phyloP scores from a whole-genome alignment of 2,329 filamentous ascomycete genomes.

The Colletotrichum cuscutae region DNA sequence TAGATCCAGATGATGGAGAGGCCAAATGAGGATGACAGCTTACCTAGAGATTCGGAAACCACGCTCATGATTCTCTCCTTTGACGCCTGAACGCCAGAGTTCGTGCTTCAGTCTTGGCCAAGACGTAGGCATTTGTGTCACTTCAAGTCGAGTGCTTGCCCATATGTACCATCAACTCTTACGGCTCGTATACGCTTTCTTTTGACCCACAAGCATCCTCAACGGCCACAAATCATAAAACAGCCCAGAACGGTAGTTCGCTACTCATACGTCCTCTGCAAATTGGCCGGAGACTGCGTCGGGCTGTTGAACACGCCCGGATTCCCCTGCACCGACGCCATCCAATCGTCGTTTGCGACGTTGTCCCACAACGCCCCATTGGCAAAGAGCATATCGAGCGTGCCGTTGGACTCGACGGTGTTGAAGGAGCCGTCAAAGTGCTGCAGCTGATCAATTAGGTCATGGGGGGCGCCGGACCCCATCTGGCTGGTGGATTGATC shows the following conservation, averaged over 20 bases:
- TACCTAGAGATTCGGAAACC: not conserved
- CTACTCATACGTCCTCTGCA: slow-evolving; percentile 23
- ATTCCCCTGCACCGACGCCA: slow-evolving; percentile 21
- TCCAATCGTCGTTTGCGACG: slow-evolving; percentile 22
- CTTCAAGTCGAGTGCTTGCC: not conserved
- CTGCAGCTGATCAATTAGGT: slow-evolving; percentile 26
- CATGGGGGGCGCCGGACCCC: slow-evolving; percentile 10
- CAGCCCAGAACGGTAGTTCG: too few relatives aligned
- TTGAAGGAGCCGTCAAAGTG: slow-evolving; percentile 30
- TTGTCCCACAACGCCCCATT: slow-evolving; percentile 27
- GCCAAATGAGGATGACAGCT: not conserved
- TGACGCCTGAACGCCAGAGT: not conserved
- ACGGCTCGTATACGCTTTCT: not conserved
- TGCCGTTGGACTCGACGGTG: slow-evolving; percentile 25
- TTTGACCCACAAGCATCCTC: not conserved
- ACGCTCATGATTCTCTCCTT: not conserved
- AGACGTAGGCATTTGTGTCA: not conserved
- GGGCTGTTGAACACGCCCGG: slow-evolving; percentile 12
- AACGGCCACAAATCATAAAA: not conserved
- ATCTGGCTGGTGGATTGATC: slow-evolving; percentile 4
- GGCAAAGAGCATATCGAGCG: slow-evolving; percentile 29
- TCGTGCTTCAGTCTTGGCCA: not conserved
- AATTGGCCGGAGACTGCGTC: not conserved
- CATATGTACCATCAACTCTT: not conserved
- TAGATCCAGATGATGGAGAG: not conserved